A percentile compares a stretch with the other conserved stretches of the same genome.
Conservation (phyloP, 2,329 filamentous ascomycete genomes). For the Pseudogymnoascus sp. region DNA sequence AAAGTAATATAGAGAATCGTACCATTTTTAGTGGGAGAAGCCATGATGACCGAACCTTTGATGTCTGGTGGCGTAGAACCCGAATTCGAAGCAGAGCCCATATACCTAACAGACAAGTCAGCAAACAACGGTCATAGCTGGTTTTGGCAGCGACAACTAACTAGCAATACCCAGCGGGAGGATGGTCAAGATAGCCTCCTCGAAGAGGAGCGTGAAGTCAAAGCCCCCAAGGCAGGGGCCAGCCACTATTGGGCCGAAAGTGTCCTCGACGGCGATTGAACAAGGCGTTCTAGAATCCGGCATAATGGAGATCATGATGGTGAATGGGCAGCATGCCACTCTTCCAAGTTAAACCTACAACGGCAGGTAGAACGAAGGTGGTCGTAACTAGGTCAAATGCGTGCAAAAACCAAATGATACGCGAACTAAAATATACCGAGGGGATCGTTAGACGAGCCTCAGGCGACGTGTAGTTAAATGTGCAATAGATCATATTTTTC, state of each 20-base stretch:
- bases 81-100: background rate
- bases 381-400: background rate
- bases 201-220: conserved; percentile 29
- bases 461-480: background rate
- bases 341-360: background rate
- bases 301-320: background rate
- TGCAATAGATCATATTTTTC: conserved; percentile 5
- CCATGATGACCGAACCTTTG: background rate
- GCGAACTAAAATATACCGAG: background rate
- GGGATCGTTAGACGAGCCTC: background rate
- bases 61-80: background rate
- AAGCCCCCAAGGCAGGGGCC: conserved; percentile 15
- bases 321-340: background rate
- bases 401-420: background rate
- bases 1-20: background rate
- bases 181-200: conserved; percentile 22
- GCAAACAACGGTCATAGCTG: background rate
- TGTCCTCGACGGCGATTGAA: background rate
- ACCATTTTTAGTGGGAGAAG: background rate
- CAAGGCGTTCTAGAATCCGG: background rate
- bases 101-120: background rate
- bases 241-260: conserved; percentile 18
- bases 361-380: background rate
- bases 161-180: background rate
- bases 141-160: background rate